These are phyloP conservation scores for Ocimum tenuiflorum DNA, from an alignment of 257 asterid species.

Conservation along the genomic window DNA sequence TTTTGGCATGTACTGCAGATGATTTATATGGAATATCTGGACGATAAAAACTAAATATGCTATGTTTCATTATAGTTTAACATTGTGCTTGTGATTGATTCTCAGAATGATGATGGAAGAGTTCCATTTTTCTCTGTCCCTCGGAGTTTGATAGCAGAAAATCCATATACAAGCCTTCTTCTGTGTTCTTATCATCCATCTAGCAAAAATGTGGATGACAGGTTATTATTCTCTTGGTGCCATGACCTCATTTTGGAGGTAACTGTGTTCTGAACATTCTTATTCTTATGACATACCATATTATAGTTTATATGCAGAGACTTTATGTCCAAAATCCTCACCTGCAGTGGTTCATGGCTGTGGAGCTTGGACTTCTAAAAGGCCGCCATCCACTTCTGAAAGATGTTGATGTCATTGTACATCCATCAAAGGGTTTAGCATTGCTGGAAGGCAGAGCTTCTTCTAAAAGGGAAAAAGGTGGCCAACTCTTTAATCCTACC, in stretches of 20 bases:
- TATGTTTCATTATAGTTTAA: conserved; percentile 24
- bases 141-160: conserved; percentile 71
- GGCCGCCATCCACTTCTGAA: conserved; percentile 92
- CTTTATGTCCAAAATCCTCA: conserved; percentile 19
- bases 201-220: conserved; percentile 28
- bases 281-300: background rate
- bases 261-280: conserved; percentile 9
- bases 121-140: conserved; percentile 80
- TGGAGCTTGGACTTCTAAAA: conserved; percentile 91
- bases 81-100: conserved; percentile 28
- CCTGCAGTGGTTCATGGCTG: conserved; percentile 86
- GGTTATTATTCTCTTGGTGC: conserved; percentile 52
- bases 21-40: background rate
- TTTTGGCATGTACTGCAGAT: background rate
- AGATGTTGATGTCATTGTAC: conserved; percentile 71
- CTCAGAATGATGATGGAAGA: conserved; percentile 62
- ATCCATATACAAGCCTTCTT: conserved; percentile 82
- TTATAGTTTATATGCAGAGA: conserved; percentile 1
- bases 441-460: conserved; percentile 36
- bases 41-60: background rate
- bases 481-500: conserved; percentile 32
- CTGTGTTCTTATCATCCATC: conserved; percentile 56
- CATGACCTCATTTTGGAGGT: conserved; percentile 82
- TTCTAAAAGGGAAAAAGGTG: conserved; percentile 25
- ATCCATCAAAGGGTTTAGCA: conserved; percentile 58